Base-by-base conservation (phyloP, 179 eudicot species). In the Camellia oleifera region DNA sequence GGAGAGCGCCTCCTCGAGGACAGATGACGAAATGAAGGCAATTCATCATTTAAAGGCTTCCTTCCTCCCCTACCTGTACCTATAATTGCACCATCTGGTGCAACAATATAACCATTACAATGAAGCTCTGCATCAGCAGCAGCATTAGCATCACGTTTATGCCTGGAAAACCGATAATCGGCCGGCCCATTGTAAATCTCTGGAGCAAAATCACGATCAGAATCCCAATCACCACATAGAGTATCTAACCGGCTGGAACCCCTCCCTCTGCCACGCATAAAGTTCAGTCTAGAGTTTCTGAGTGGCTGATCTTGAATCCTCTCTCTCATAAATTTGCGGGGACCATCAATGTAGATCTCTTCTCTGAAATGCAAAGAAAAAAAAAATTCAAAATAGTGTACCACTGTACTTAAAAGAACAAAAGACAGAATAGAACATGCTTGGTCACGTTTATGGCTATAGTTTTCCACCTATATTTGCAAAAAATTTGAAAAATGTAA, bases 1-100 rank as follows among this genome's bases (percentile, higher is more conserved):
- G 86, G 85, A 76, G 88, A 86, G 12, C 60, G 76, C 66, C 86
- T 81, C 72, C 88, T 83, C 13, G 81, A 58, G 32, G 81, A 77
- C 48, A 79, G 67, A 67, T 82, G 85, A 61, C 77, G 81, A 40
- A 68, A 78, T 14, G 81, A 79, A 76, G 75, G 76, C 54, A 79
- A 76, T 44, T 82, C 87, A 54, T 84, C 87, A 69, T 75, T 82
- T n/a, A 62, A 44, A 1, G 83, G 72, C 74, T 79, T 86, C 81
- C 86, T 81, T 73, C 83, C 80, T 54, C 80, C 75, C 52, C 85
- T 81, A 56, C 63, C 74, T 69, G 76, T 11, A 73, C 78, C 76
- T 52, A 64, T 48, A 69, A 77, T 20, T 77, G 78, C 61, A 42
- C 57, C 79, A 80, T 78, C 74, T 52, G 76, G 63, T 76, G 56